Conservation (phyloP, 495 filamentous ascomycete genomes). For the Tuber aestivum region DNA sequence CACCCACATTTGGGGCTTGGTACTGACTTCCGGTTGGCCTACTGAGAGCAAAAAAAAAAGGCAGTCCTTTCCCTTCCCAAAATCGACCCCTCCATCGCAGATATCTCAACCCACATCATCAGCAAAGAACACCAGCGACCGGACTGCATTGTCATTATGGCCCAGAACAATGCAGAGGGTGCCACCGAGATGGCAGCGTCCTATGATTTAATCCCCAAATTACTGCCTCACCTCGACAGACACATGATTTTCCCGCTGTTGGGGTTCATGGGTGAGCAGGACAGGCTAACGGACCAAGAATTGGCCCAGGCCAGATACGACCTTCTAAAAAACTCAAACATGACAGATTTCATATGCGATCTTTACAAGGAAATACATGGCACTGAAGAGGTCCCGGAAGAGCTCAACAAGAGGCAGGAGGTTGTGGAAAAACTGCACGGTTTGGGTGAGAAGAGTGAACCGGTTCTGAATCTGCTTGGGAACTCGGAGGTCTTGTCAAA, state of each 20-base stretch:
- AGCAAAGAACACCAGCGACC: conserved; percentile 46
- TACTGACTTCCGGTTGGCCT: not conserved
- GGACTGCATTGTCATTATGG: conserved; percentile 54
- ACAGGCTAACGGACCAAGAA: conserved; percentile 56
- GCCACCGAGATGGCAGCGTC: conserved; percentile 53
- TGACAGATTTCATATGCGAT: conserved; percentile 91
- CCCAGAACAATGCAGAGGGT: conserved; percentile 52
- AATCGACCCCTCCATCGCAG: conserved; percentile 22
- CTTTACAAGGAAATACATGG: conserved; percentile 81
- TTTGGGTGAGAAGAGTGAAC: conserved; percentile 74
- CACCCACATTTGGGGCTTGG: not conserved
- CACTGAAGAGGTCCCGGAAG: conserved; percentile 67
- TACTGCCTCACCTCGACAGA: conserved; percentile 88
- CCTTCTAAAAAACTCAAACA: conserved; percentile 90
- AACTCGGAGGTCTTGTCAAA: conserved; percentile 81
- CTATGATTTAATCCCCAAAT: conserved; percentile 79
- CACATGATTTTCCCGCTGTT: conserved; percentile 92
- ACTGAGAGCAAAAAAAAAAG: conserved; percentile 31
- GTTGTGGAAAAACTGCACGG: conserved; percentile 73
- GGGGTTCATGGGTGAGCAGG: conserved; percentile 64
- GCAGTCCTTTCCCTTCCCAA: conserved; percentile 33
- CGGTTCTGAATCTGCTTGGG: conserved; percentile 75
- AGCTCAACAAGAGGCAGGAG: conserved; percentile 80
- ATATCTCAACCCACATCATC: conserved; percentile 5
- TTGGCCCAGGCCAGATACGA: conserved; percentile 79